These are phyloP conservation scores for Scedosporium aurantiacum DNA, from an alignment of 2,329 filamentous ascomycete species.

Conservation along the genomic window DNA sequence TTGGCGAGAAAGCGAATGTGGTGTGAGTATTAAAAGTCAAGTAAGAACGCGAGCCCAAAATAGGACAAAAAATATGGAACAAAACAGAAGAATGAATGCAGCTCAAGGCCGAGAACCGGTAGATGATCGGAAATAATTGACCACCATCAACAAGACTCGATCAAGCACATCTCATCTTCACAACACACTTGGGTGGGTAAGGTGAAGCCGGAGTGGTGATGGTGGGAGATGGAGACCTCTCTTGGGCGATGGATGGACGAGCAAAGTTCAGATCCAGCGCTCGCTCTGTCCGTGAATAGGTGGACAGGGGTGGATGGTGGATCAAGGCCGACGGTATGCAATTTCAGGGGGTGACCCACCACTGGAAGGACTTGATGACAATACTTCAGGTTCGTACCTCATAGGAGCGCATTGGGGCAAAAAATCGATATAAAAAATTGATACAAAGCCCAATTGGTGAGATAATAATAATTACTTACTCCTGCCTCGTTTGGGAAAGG, in stretches of 20 bases:
- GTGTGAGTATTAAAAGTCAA: background rate
- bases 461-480: too few species aligned
- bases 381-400: too few species aligned
- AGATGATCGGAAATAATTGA: background rate
- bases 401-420: too few species aligned
- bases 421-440: too few species aligned
- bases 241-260: background rate
- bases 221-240: background rate
- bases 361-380: too few species aligned
- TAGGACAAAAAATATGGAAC: background rate
- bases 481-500: background rate
- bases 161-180: background rate
- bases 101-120: background rate
- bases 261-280: background rate
- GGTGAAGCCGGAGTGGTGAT: background rate
- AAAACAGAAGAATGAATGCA: background rate
- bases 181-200: background rate
- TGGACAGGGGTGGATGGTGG: too few species aligned
- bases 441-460: too few species aligned
- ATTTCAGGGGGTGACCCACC: too few species aligned
- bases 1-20: background rate
- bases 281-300: background rate
- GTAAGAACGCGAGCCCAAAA: background rate
- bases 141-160: background rate
- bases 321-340: too few species aligned